Percentiles rank a stretch among this genome's conserved stretches.
These are phyloP conservation scores for Phytopythium oedochilum DNA, from an alignment of 352 stramenopile species.

Conservation along the genomic window DNA sequence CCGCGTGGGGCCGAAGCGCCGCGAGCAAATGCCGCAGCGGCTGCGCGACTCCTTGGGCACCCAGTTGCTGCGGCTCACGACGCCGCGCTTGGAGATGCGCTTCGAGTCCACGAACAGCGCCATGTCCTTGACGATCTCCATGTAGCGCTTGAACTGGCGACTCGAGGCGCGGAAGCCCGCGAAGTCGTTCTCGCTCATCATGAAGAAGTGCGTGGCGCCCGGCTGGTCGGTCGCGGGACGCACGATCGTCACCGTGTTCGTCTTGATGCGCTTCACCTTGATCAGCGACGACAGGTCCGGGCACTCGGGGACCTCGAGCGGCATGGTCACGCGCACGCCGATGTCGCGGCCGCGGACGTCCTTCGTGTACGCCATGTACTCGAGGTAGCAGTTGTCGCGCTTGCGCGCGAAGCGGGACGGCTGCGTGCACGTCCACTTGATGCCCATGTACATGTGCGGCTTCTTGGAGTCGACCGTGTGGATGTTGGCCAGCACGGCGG, in stretches of 20 bases:
- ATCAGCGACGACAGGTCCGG: conserved; percentile 34
- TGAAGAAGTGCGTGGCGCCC: conserved; percentile 41
- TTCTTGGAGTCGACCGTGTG: conserved; percentile 33
- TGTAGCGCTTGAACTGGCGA: conserved; percentile 35
- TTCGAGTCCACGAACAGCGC: conserved; percentile 52
- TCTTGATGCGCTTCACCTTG: conserved; percentile 52
- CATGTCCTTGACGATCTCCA: conserved; percentile 54
- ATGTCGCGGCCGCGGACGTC: conserved; percentile 51
- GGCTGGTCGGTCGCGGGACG: conserved; percentile 13
- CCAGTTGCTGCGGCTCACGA: conserved; percentile 54
- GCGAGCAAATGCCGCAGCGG: conserved; percentile 53
- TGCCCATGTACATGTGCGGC: conserved; percentile 60
- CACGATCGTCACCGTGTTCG: conserved; percentile 46
- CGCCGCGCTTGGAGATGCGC: conserved; percentile 46
- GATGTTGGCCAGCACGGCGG: conserved; percentile 70
- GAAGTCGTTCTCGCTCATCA: conserved; percentile 56
- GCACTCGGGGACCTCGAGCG: conserved; percentile 58
- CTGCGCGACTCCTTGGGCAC: conserved; percentile 45
- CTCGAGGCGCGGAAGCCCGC: conserved; percentile 21
- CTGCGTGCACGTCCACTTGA: conserved; percentile 75
- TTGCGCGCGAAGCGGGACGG: conserved; percentile 49
- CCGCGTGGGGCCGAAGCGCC: conserved; percentile 53
- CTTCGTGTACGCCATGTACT: conserved; percentile 67
- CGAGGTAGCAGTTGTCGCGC: conserved; percentile 66
- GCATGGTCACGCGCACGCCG: conserved; percentile 59